Evolutionary conservation across 805 yeast species (phyloP).

Genomic region (Lachancea nothofagi): DNA sequence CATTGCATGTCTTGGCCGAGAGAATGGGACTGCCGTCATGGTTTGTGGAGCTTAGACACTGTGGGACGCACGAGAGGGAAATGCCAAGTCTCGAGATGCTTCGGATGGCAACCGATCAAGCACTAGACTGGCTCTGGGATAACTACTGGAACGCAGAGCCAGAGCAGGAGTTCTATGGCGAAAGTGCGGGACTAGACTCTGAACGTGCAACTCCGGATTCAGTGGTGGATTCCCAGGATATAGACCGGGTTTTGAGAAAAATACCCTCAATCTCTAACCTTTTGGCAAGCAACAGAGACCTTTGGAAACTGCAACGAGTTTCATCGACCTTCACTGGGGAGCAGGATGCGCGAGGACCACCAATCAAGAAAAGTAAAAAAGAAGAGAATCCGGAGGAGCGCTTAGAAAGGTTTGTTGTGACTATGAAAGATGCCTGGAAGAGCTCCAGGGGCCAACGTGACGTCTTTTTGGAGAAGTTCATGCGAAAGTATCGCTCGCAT

Average conservation of each 20-base stretch:
- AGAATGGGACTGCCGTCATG: conserved; percentile 63
- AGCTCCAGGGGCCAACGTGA: conserved; percentile 1
- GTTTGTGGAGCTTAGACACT: conserved; percentile 87
- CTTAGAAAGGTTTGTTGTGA: conserved; percentile 5
- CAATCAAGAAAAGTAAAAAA: background rate
- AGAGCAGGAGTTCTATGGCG: conserved; percentile 5
- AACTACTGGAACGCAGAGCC: conserved; percentile 57
- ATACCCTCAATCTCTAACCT: conserved; percentile 2
- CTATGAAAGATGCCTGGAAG: conserved; percentile 7
- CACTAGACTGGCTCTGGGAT: conserved; percentile 67
- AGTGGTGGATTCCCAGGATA: background rate
- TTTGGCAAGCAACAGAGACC: background rate
- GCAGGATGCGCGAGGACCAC: background rate
- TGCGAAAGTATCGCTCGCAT: conserved; percentile 1
- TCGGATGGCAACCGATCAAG: conserved; percentile 52
- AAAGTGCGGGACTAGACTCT: conserved; percentile 3
- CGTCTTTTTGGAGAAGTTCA: conserved; percentile 4
- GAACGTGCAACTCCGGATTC: background rate
- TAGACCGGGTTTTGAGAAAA: conserved; percentile 1
- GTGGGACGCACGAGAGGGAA: conserved; percentile 77
- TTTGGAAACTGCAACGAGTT: conserved; percentile 5
- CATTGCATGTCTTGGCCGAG: conserved; percentile 69
- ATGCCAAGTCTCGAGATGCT: conserved; percentile 68
- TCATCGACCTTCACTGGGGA: conserved; percentile 9
- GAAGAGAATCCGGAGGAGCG: conserved; percentile 7